A percentile compares a stretch with the other conserved stretches of the same genome.
Conservation (phyloP, 2,329 filamentous ascomycete species). For the Fusarium verticillioides region DNA sequence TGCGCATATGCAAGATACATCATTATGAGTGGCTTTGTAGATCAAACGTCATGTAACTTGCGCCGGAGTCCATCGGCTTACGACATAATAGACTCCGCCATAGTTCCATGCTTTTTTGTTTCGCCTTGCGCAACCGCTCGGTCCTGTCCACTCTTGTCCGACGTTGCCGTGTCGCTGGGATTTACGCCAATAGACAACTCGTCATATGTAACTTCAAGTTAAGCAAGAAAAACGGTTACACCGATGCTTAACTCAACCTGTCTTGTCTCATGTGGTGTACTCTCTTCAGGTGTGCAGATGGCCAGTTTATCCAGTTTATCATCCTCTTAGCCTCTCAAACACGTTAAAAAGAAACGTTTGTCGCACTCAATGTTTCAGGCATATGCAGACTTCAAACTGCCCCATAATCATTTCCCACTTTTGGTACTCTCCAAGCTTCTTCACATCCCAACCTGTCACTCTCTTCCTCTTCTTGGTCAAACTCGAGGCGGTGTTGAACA, state of each 20-base stretch:
- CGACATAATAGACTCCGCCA: conserved; percentile 9
- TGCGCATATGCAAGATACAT: background rate
- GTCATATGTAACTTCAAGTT: background rate
- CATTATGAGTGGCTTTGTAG: background rate
- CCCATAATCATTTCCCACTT: background rate
- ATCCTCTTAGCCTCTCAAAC: background rate
- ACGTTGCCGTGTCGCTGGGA: conserved; percentile 19
- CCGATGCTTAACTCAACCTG: background rate
- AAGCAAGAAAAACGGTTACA: background rate
- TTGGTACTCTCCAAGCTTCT: background rate
- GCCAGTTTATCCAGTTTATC: background rate
- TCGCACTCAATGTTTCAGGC: background rate
- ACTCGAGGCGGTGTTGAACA: conserved; percentile 16
- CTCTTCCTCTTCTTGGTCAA: conserved; percentile 1
- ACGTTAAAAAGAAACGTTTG: background rate
- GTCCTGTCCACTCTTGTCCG: conserved; percentile 1
- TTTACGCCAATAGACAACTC: background rate
- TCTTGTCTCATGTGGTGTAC: background rate
- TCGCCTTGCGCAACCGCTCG: background rate
- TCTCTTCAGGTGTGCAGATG: background rate
- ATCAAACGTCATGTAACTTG: background rate
- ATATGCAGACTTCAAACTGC: background rate
- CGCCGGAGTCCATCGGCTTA: conserved; percentile 4
- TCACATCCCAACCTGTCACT: background rate
- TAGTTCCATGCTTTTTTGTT: background rate